These are phyloP conservation scores for Yarrowia sp. DNA, from an alignment of 805 yeast species.

Conservation along the genomic window DNA sequence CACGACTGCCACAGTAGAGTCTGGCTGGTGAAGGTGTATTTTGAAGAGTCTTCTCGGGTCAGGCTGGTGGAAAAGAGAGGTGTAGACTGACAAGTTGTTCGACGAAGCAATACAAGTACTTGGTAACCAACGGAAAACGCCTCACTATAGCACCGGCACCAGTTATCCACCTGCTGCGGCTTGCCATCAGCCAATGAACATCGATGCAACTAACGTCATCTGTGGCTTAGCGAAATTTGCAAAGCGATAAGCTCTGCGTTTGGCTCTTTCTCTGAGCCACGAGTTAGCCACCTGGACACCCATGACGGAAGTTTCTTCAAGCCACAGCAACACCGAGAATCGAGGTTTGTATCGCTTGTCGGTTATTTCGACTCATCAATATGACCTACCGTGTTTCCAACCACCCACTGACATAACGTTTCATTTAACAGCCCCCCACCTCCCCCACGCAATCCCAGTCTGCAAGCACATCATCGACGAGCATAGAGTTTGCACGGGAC, in stretches of 20 bases:
- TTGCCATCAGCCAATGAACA: neutral
- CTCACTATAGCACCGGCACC: no score
- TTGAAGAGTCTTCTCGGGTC: neutral
- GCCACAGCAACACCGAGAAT: neutral
- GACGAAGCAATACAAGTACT: no score
- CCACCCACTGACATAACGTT: no score
- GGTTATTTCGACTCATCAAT: no score
- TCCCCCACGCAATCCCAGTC: neutral
- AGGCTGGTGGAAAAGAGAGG: no score
- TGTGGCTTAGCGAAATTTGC: conserved; percentile 28
- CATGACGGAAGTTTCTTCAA: conserved; percentile 3
- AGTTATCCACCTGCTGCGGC: neutral
- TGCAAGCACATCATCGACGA: conserved; percentile 23
- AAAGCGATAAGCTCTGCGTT: neutral
- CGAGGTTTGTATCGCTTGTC: no score
- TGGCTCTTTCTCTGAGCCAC: conserved; percentile 17
- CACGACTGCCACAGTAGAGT: neutral
- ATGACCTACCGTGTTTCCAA: no score
- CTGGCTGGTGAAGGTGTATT: neutral
- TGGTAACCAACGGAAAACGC: no score
- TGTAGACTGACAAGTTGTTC: no score
- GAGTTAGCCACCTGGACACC: neutral
- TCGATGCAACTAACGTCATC: conserved; percentile 10
- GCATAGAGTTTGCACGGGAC: conserved; percentile 28
- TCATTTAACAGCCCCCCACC: neutral